Percentiles rank a stretch among this genome's conserved stretches.
Evolutionary conservation across 2,329 filamentous ascomycete species (phyloP).

Genomic region (Samsoniella hepiali): DNA sequence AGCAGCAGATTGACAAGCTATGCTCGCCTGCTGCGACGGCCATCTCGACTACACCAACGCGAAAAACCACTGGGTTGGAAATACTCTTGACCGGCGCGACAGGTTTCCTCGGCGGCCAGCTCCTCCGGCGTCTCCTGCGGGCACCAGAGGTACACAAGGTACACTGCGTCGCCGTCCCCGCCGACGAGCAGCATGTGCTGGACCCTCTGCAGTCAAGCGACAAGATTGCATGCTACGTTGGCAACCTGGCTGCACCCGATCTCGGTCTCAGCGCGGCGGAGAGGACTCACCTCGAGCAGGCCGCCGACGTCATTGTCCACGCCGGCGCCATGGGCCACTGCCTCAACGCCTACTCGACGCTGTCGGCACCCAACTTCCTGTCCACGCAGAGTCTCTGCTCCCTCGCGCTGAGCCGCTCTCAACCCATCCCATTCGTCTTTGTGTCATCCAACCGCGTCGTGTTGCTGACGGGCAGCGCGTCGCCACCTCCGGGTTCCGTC

Average conservation of each 20-base stretch:
- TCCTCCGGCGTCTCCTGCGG: slow-evolving; percentile 35
- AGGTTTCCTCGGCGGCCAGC: slow-evolving; percentile 37
- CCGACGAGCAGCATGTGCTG: neutral
- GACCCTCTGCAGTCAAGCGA: neutral
- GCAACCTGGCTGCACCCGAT: slow-evolving; percentile 28
- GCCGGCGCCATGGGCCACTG: slow-evolving; percentile 40
- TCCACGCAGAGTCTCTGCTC: slow-evolving; percentile 33
- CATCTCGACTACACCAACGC: no score
- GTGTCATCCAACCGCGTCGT: slow-evolving; percentile 29
- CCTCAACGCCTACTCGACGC: slow-evolving; percentile 34
- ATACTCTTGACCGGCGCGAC: slow-evolving; percentile 37
- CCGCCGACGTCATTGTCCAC: slow-evolving; percentile 50
- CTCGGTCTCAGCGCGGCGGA: slow-evolving; percentile 24
- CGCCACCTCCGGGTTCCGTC: neutral
- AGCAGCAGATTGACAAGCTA: neutral
- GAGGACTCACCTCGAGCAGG: slow-evolving; percentile 16
- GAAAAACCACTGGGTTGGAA: neutral
- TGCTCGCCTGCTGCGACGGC: neutral
- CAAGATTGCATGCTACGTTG: slow-evolving; percentile 23
- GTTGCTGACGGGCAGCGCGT: neutral
- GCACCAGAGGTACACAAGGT: slow-evolving; percentile 33
- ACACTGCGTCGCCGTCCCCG: slow-evolving; percentile 42
- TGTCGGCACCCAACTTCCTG: slow-evolving; percentile 33
- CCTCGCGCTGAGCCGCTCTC: slow-evolving; percentile 25
- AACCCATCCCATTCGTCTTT: slow-evolving; percentile 34